These are phyloP conservation scores for Cryptococcus wingfieldii DNA, from an alignment of 1,284 basidiomycete species.

Conservation along the genomic window DNA sequence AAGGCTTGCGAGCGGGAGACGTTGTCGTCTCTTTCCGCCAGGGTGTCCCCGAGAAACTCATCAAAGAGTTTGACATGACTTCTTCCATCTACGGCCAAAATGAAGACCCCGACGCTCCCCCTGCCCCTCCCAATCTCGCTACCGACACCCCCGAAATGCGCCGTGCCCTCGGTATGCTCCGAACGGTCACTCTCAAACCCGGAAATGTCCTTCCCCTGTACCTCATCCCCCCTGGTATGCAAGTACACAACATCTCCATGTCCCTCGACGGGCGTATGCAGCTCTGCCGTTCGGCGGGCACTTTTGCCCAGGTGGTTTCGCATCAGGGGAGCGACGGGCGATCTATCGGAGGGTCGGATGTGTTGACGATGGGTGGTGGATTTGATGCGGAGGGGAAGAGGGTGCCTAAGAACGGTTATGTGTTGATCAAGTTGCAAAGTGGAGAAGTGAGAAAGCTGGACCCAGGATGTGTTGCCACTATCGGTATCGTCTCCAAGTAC, in stretches of 20 bases:
- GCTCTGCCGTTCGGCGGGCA: constrained; percentile 85
- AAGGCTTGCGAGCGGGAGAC: constrained; percentile 83
- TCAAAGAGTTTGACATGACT: constrained; percentile 57
- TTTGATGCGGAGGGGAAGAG: constrained; percentile 25
- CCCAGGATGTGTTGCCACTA: constrained; percentile 77
- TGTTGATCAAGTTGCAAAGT: constrained; percentile 79
- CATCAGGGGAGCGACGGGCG: constrained; percentile 55
- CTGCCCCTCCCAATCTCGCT: constrained; percentile 4
- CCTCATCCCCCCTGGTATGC: constrained; percentile 86
- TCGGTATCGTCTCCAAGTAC: constrained; percentile 85
- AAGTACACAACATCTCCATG: constrained; percentile 81
- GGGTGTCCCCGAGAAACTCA: constrained; percentile 71
- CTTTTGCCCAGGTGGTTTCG: constrained; percentile 74
- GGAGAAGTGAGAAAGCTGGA: constrained; percentile 88
- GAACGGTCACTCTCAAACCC: constrained; percentile 77
- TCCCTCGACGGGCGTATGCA: constrained; percentile 70
- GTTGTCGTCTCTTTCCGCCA: constrained; percentile 79
- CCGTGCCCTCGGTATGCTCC: constrained; percentile 74
- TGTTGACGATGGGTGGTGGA: constrained; percentile 35
- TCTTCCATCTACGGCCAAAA: constrained; percentile 36
- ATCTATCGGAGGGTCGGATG: constrained; percentile 39
- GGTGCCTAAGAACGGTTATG: constrained; percentile 32
- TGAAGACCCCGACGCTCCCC: not conserved
- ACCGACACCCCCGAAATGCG: constrained; percentile 21
- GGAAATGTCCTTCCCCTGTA: constrained; percentile 91